Conservation (phyloP, 2,329 filamentous ascomycete genomes). For the Cladosporium sp. region DNA sequence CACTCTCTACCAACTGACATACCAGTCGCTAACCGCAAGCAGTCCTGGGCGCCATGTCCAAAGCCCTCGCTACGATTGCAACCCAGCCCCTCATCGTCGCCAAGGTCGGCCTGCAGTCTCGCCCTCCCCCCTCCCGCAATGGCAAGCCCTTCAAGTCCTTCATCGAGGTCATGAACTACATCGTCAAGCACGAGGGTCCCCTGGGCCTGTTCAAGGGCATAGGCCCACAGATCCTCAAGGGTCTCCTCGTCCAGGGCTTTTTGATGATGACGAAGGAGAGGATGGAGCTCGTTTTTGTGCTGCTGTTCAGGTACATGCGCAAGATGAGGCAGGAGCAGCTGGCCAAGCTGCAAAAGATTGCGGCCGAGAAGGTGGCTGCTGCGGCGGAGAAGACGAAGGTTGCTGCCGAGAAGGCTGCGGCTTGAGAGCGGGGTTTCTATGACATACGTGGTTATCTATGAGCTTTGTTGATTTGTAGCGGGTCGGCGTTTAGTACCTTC, state of each 20-base stretch:
- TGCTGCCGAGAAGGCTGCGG: constrained; percentile 8
- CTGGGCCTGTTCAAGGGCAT: constrained; percentile 94
- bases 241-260: constrained; percentile 85
- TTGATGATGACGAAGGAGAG: constrained; percentile 99
- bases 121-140: constrained; percentile 73
- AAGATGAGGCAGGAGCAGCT: constrained; percentile 64
- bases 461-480: constrained; percentile 1
- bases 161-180: constrained; percentile 89
- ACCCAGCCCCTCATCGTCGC: constrained; percentile 96
- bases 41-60: constrained; percentile 87
- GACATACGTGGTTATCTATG: not conserved
- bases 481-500: not conserved
- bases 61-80: constrained; percentile 80
- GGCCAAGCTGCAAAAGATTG: constrained; percentile 57
- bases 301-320: constrained; percentile 76
- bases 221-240: constrained; percentile 86
- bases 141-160: constrained; percentile 94
- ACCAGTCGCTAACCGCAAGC: not conserved
- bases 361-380: constrained; percentile 46
- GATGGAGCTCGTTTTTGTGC: constrained; percentile 80
- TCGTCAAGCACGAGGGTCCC: constrained; percentile 78
- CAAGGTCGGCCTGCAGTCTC: constrained; percentile 93
- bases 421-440: not conserved
- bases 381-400: constrained; percentile 38
- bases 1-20: too few relatives aligned